Evolutionary conservation across 2,329 filamentous ascomycete genomes (phyloP), one percentile per base, ranked within the genome.

Genomic region (Ophiostoma ulmi): DNA sequence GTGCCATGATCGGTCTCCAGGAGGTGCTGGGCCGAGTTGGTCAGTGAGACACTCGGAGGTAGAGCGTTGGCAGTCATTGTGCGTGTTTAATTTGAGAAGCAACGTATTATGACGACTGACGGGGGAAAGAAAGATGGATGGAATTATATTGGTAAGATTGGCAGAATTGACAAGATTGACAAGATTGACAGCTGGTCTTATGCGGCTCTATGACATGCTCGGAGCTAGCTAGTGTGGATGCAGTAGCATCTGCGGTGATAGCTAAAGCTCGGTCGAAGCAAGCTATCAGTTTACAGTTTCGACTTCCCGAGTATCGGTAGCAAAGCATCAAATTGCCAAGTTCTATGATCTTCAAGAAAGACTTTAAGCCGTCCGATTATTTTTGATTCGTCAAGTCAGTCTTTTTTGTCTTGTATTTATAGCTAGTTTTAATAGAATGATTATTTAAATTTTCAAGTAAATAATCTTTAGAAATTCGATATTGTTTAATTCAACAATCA

Each of bases 11-110:
- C 36, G 8, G 72, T 71, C 35, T 71, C 68, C 14, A 72, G 38
- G n/a, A 71, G 36, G 11, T n/a, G 22, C 68, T 72, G 68, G 38
- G 64, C 35, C 1, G 72, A 73, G 70, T 74, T 73, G 58, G 20
- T n/a, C 41, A 68, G 17, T 3, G 35, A 38, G 26, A 68, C 66
- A n/a, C 17, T 41, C 14, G 31, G 61, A 14, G 61, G 61, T 14
- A 26, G 52, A 58, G 52, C 2, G 44, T n/a, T n/a, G n/a, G 52
- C 52, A 22, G 52, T 58, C 52, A 58, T 58, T 58, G 3, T 26
- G 1, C 10, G 6, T 44, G 41, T n/a, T 48, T 6, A 7, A 48
- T 8, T 20, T 48, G 5, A 3, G 20, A 22, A 7, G 52, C 26
- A 58, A 3, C 31, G 31, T 31, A 3, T 31, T 31, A 31, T 31